Evolutionary conservation across 169 alveolate species (phyloP).

Genomic region (Plasmodium gonderi): DNA sequence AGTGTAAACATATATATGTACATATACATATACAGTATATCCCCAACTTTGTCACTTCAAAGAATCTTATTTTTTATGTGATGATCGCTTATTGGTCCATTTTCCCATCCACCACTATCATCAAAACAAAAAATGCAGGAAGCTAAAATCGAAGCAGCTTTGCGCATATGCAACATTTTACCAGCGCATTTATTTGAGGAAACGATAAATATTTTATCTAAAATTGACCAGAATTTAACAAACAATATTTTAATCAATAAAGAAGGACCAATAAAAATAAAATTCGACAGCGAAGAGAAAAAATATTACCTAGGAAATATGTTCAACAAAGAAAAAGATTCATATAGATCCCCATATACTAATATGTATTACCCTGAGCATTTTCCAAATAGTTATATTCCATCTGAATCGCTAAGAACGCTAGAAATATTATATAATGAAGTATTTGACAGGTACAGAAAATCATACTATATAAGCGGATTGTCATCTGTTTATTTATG

Average conservation of each 20-base stretch:
- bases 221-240: constrained; percentile 48
- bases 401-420: constrained; percentile 44
- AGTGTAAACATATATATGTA: neutral
- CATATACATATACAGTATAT: neutral
- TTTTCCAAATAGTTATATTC: constrained; percentile 30
- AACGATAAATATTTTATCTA: constrained; percentile 34
- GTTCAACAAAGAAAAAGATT: constrained; percentile 66
- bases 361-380: constrained; percentile 48
- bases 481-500: constrained; percentile 59
- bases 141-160: constrained; percentile 42
- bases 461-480: constrained; percentile 51
- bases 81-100: neutral
- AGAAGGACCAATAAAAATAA: constrained; percentile 56
- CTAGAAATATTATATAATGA: constrained; percentile 54
- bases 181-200: constrained; percentile 62
- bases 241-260: constrained; percentile 57
- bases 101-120: neutral
- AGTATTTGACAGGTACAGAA: constrained; percentile 45
- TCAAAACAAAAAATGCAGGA: neutral
- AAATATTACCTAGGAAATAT: constrained; percentile 55
- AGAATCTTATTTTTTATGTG: neutral
- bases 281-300: constrained; percentile 51
- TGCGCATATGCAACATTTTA: constrained; percentile 27
- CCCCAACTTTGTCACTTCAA: neutral
- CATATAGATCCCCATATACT: constrained; percentile 65